A percentile compares a stretch with the other conserved stretches of the same genome.
Evolutionary conservation across 2,329 filamentous ascomycete species (phyloP).

Genomic region (Elsinoe necatrix): DNA sequence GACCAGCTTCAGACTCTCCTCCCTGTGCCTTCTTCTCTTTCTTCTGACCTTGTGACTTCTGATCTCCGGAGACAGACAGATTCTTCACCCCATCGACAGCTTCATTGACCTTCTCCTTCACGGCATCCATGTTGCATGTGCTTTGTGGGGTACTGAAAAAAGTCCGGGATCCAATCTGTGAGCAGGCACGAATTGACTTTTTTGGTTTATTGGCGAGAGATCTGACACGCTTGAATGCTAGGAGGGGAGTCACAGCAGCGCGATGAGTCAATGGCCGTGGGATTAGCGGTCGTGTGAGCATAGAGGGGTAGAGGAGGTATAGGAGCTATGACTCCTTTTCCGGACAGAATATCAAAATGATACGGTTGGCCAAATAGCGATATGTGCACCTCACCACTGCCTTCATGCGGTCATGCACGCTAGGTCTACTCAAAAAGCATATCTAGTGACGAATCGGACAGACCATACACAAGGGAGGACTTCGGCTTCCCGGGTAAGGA

Average conservation of each 20-base stretch:
- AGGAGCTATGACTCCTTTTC: conserved; percentile 6
- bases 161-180: background rate
- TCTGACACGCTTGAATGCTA: background rate
- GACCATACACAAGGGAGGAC: too few relatives aligned
- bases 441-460: background rate
- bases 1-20: conserved; percentile 31
- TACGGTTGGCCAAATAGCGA: background rate
- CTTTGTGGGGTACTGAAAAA: conserved; percentile 4
- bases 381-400: background rate
- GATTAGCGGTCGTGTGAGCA: conserved; percentile 3
- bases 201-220: background rate
- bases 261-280: conserved; percentile 12
- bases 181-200: background rate
- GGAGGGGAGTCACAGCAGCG: background rate
- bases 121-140: conserved; percentile 17
- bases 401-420: background rate
- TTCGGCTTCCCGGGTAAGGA: too few relatives aligned
- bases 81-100: conserved; percentile 54
- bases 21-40: conserved; percentile 41
- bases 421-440: background rate
- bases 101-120: conserved; percentile 41
- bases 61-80: conserved; percentile 40
- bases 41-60: conserved; percentile 31
- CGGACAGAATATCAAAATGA: conserved; percentile 5
- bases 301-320: conserved; percentile 5